Evolutionary conservation across 192 early-diverging fungal genomes (phyloP).

Genomic region (Geosiphon pyriformis): DNA sequence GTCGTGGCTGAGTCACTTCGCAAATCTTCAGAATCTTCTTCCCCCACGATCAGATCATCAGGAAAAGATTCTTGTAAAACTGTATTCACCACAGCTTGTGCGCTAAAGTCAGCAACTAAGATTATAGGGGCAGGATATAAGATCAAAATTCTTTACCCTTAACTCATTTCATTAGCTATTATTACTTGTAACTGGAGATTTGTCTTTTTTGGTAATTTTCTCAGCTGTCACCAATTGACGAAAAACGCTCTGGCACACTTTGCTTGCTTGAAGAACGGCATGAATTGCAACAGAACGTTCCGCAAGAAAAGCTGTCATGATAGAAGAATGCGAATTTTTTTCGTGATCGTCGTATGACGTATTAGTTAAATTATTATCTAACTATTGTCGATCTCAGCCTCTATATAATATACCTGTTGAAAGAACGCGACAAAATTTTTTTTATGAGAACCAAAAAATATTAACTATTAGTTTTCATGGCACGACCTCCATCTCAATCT

Average conservation of each 20-base stretch:
- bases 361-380: background rate
- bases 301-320: slow-evolving; percentile 38
- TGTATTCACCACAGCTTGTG: slow-evolving; percentile 91
- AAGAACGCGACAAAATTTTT: background rate
- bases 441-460: too few species aligned
- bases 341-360: too few species aligned
- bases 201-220: slow-evolving; percentile 89
- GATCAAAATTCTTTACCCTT: background rate
- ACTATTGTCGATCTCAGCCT: too few species aligned
- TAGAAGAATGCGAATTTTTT: too few species aligned
- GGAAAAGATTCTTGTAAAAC: slow-evolving; percentile 76
- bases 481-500: background rate
- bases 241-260: slow-evolving; percentile 90
- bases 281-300: slow-evolving; percentile 83
- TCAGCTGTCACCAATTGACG: slow-evolving; percentile 70
- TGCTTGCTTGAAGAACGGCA: slow-evolving; percentile 82
- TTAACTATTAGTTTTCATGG: background rate
- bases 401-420: too few species aligned
- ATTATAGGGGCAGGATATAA: background rate
- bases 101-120: slow-evolving; percentile 88
- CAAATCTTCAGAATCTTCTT: slow-evolving; percentile 90
- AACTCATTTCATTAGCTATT: background rate
- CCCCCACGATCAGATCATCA: slow-evolving; percentile 87
- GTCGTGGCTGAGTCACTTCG: slow-evolving; percentile 58
- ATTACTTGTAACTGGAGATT: slow-evolving; percentile 89